Conservation (phyloP, 1,284 basidiomycete genomes). For the Fomitiporia mediterranea region DNA sequence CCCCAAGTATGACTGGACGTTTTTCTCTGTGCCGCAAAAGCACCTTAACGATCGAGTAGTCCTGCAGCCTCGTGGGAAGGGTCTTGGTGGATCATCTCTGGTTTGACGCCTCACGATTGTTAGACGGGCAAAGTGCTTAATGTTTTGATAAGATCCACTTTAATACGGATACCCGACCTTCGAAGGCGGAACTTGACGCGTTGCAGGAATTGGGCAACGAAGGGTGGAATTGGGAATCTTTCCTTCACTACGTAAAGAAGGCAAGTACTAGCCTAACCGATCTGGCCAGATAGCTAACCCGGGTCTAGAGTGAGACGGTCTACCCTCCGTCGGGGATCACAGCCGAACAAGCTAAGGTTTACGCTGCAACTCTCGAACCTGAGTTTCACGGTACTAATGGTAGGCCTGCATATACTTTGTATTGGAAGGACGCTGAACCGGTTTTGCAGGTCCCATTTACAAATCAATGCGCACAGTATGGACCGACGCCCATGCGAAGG, state of each 20-base stretch:
- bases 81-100: slow-evolving; percentile 11
- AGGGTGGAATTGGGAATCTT: slow-evolving; percentile 21
- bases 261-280: not conserved
- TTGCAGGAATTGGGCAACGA: slow-evolving; percentile 19
- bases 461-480: slow-evolving; percentile 7
- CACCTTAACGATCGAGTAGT: not conserved
- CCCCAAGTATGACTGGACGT: not conserved
- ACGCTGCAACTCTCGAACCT: not conserved
- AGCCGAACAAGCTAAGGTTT: slow-evolving; percentile 1
- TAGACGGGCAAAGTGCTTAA: not conserved
- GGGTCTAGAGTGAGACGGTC: slow-evolving; percentile 1
- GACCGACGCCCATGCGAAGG: not conserved
- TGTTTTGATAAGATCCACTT: slow-evolving; percentile 5
- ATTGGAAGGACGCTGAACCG: not conserved
- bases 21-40: slow-evolving; percentile 8
- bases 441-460: slow-evolving; percentile 1
- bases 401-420: not conserved
- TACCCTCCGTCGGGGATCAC: not conserved
- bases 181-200: slow-evolving; percentile 13
- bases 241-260: slow-evolving; percentile 18
- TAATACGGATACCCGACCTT: not conserved
- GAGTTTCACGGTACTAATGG: slow-evolving; percentile 7
- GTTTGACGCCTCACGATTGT: not conserved
- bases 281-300: not conserved
- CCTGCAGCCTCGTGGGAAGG: slow-evolving; percentile 9